Base-by-base conservation (phyloP, 2,329 filamentous ascomycete genomes). In the Colletotrichum euphorbiae region DNA sequence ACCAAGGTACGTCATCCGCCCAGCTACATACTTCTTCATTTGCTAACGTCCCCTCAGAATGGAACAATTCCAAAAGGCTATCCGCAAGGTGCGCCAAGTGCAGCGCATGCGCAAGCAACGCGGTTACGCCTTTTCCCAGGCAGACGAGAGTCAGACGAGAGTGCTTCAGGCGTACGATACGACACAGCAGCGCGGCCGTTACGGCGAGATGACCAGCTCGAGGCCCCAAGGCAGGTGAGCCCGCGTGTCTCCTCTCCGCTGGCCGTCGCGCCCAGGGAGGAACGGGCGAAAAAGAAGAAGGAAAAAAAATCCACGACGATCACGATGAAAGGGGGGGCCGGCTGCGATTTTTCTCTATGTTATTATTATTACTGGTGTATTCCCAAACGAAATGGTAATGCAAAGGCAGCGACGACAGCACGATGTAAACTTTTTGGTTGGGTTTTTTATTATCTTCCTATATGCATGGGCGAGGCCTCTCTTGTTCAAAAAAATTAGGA, bases 31-130 rank as follows among this genome's bases (percentile, higher is more conserved):
- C 21, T 42, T 62, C 7, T n/a, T 7, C 13, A n/a, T 42, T 43
- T 31, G 58, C 56, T 76, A 31, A 75, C 65, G 58, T 43, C 21
- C n/a, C 33, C 43, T 2, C 71, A 95, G 93, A 76, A 99, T 99
- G 96, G 96, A 99, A 77, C 96, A 99, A 81, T 99, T 99, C 85
- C 96, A 99, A 82, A 99, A 99, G 82, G 96, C 96, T 21, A 98
- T 99, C 76, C 92, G 96, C 75, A 99, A 99, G 82, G 96, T 99
- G 60, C 90, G 96, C 58, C 96, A 99, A 81, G 96, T 98, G 45
- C 96, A 98, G 82, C 92, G 96, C 71, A 99, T 98, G 96, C 93
- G 96, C 78, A 99, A 99, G 82, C 96, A 99, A 82, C 92, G 96
- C 76, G 96, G 96, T 38, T 99, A 99, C 77, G 96, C 96, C 70